Percentiles rank a stretch among this genome's conserved stretches.
phyloP scores from a whole-genome alignment of 495 filamentous ascomycete species.

The Tetracladium marchalianum region DNA sequence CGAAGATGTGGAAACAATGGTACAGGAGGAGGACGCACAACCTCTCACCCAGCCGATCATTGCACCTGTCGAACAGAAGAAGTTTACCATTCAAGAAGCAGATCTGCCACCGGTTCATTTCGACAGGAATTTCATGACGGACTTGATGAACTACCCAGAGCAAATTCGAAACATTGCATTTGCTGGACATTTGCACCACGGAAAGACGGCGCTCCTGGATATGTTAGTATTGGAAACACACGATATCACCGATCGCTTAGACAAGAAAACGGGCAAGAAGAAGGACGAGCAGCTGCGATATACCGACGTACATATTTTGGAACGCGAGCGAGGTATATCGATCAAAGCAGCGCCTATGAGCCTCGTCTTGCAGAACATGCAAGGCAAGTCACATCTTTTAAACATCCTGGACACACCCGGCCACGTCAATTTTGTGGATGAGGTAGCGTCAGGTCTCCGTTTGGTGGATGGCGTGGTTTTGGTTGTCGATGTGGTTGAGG shows the following conservation, averaged over 20 bases:
- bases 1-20: conserved; percentile 84
- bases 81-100: conserved; percentile 85
- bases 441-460: conserved; percentile 80
- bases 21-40: conserved; percentile 96
- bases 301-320: conserved; percentile 82
- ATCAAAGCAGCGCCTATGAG: conserved; percentile 95
- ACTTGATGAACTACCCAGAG: conserved; percentile 91
- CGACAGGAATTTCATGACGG: conserved; percentile 81
- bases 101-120: conserved; percentile 84
- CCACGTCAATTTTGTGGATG: conserved; percentile 97
- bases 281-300: conserved; percentile 88
- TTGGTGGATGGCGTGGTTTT: conserved; percentile 87
- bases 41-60: conserved; percentile 87
- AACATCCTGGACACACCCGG: conserved; percentile 95
- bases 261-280: conserved; percentile 70
- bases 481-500: conserved; percentile 96
- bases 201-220: conserved; percentile 97
- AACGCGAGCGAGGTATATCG: conserved; percentile 84
- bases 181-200: conserved; percentile 90
- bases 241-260: conserved; percentile 64
- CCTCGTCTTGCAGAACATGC: conserved; percentile 74
- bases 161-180: conserved; percentile 88
- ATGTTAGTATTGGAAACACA: conserved; percentile 96
- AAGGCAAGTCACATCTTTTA: conserved; percentile 90
- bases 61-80: conserved; percentile 85